Percentiles rank a stretch among this genome's conserved stretches.
These are phyloP conservation scores for Stylonectria norvegica DNA, from an alignment of 2,329 filamentous ascomycete genomes.

Conservation along the genomic window DNA sequence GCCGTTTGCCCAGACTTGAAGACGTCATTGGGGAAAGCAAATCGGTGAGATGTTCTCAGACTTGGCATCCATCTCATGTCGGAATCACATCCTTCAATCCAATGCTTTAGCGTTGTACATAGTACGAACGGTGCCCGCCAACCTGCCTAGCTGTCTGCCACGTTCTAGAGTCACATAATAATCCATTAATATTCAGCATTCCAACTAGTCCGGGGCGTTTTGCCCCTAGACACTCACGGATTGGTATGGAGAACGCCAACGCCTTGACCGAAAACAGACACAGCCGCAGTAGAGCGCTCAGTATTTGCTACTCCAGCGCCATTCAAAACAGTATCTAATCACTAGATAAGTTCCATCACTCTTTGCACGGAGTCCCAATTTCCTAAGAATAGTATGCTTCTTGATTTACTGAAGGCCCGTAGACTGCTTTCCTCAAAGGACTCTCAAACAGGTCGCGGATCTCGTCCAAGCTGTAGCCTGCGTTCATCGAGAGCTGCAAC, in stretches of 20 bases:
- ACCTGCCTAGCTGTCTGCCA: too few species aligned
- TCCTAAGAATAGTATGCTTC: background rate
- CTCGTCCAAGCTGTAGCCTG: conserved; percentile 26
- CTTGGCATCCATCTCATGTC: too few species aligned
- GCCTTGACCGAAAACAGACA: background rate
- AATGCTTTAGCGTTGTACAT: too few species aligned
- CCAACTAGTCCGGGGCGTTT: too few species aligned
- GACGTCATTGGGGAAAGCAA: too few species aligned
- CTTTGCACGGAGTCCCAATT: too few species aligned
- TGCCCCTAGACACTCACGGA: background rate
- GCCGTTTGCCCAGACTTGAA: too few species aligned
- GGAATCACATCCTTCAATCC: too few species aligned
- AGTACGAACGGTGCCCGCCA: too few species aligned
- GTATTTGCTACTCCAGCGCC: background rate
- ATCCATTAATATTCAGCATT: too few species aligned
- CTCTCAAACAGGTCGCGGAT: conserved; percentile 30
- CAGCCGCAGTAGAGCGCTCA: background rate
- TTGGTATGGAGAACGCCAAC: background rate
- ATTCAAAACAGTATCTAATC: background rate
- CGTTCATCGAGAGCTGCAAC: conserved; percentile 31
- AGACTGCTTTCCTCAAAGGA: conserved; percentile 9
- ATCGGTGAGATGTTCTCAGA: too few species aligned
- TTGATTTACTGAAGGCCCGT: background rate
- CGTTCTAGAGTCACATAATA: too few species aligned
- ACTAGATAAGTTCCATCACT: background rate